Base-by-base conservation (phyloP, 192 early-diverging fungal species). In the Linnemannia hyalina region DNA sequence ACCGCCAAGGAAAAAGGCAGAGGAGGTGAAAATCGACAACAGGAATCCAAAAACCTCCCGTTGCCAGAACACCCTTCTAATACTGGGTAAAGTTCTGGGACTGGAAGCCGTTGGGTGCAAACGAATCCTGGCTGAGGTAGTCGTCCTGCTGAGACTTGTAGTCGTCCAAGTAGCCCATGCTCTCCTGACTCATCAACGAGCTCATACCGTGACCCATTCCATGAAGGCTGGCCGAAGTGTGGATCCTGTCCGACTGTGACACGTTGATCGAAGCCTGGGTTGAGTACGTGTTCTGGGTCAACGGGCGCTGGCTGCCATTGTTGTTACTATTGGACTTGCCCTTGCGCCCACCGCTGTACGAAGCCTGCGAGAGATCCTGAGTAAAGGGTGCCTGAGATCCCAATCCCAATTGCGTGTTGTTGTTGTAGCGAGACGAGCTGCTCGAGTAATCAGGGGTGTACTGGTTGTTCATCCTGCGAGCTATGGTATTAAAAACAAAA, bases 101-200 rank as follows among this genome's bases (percentile, higher is more conserved):
- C 41, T 87, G 89, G 65, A 87, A 89, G 29, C 82, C 89, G 26
- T 88, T 93, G 87, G 77, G 90, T 79, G 72, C 91, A 77, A 80
- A 93, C 57, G 91, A 91, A 47, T 93, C 92, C 83, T 93, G 92
- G 71, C 90, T 93, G 36, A 93, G 82, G 40, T 89, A 88, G 23
- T 91, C 89, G 81, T 93, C 91, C 77, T 87, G 85, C 74, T 93
- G 91, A 52, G 91, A 92, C 71, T 92, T 93, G 77, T 93, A 93
- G 63, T 90, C 90, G 38, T 93, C 91, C 73, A 88, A 81, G 73
- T 85, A 85, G 38, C 84, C 89, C 68, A 81, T 87, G 49, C 92
- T 93, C 40, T 93, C 92, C 77, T 93, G 92, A 72, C 87, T 90
- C 88, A 93, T 89, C 41, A 91, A 18, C 0, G 87, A 85, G 16